Percentiles rank a stretch among this genome's conserved stretches.
Conservation (phyloP, 495 filamentous ascomycete species). For the Lasiosphaeris hirsuta region DNA sequence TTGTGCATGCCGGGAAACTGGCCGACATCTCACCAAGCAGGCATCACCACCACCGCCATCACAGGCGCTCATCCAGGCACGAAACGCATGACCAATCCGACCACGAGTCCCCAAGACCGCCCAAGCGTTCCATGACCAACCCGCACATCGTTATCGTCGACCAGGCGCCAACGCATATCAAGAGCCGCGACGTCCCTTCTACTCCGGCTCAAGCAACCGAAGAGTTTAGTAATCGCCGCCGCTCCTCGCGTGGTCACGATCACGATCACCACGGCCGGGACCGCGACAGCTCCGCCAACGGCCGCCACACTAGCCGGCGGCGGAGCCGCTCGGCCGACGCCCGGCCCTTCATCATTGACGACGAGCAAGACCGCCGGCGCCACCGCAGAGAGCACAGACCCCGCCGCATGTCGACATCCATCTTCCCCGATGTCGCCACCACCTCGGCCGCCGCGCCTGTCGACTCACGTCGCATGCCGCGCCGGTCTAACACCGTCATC, state of each 20-base stretch:
- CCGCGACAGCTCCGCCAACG: background rate
- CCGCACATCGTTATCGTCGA: conserved; percentile 30
- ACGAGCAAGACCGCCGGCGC: conserved; percentile 27
- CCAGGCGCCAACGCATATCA: conserved; percentile 17
- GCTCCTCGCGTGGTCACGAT: conserved; percentile 15
- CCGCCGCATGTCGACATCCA: conserved; percentile 18
- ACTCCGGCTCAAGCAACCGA: conserved; percentile 22
- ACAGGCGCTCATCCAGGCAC: conserved; percentile 17
- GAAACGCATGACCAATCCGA: conserved; percentile 6
- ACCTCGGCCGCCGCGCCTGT: conserved; percentile 16
- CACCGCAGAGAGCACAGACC: conserved; percentile 17
- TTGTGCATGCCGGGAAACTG: conserved; percentile 32
- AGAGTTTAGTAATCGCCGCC: conserved; percentile 20
- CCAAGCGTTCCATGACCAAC: conserved; percentile 20
- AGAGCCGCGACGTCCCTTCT: conserved; percentile 19
- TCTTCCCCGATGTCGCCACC: conserved; percentile 6
- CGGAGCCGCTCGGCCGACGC: conserved; percentile 19
- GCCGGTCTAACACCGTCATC: conserved; percentile 22
- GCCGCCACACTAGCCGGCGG: conserved; percentile 7
- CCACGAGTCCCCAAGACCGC: conserved; percentile 7
- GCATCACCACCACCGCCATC: conserved; percentile 17
- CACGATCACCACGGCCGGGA: conserved; percentile 10
- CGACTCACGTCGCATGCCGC: conserved; percentile 12
- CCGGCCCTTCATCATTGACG: conserved; percentile 21
- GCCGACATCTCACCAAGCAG: conserved; percentile 19